Evolutionary conservation across 2,329 filamentous ascomycete species (phyloP), one percentile per base, ranked within the genome.

Genomic region (Fusarium sarcochroum): DNA sequence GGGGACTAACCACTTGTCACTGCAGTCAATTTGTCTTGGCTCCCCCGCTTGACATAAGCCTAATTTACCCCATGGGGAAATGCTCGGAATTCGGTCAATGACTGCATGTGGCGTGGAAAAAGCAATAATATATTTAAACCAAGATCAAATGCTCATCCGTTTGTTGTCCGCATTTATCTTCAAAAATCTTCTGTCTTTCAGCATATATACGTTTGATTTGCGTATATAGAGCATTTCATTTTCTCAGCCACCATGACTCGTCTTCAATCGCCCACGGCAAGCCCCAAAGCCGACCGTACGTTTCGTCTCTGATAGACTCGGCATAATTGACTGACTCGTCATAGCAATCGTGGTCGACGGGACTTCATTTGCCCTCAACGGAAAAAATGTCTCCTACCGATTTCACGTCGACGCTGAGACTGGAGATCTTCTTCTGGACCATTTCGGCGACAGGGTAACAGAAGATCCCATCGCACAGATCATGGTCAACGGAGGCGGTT

Each of bases 361-460:
- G 11, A 84, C 79, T 5, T 84, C 83, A 17, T 90, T 90, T 66
- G 82, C 86, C 3, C 79, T 90, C 45, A 86, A 86, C 30, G 87
- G 85, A 25, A 78, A 85, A 45, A 80, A 81, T 65, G 80, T 89
- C 30, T 89, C 88, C 1, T 90, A 91, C 70, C 85, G 86, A 42
- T 90, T 91, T 74, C 89, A 90, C 65, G 87, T 90, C 44, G 85
- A 90, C 64, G 77, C 83, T 5, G 73, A 72, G 10, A 86, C 84
- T 1, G 83, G 85, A 6, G 88, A 91, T 55, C 80, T 91, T 37
- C 75, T 87, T 17, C 83, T 85, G 1, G 87, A 90, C 68, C 88
- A 90, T 71, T 91, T 89, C 66, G 89, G 89, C 41, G 87, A 83
- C 14, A 82, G 80, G 2, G 80, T 85, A 5, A 83, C 82, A 4